phyloP scores from a whole-genome alignment of 805 yeast genomes.

The Metschnikowia dekortorum region DNA sequence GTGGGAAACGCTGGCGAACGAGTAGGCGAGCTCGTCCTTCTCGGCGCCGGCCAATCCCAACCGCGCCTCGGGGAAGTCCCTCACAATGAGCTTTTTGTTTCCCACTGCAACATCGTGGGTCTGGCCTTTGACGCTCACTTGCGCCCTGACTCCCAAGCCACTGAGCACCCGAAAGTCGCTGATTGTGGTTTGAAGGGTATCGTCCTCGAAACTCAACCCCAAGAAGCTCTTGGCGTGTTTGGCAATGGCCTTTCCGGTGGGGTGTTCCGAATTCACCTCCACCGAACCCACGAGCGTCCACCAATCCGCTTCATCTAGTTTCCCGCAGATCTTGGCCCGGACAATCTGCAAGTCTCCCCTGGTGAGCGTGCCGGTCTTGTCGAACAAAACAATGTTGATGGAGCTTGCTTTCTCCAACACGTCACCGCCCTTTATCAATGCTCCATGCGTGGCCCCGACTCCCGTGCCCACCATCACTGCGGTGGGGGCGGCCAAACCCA shows the following conservation, averaged over 20 bases:
- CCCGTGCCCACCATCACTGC: constrained; percentile 99
- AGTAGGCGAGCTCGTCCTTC: constrained; percentile 16
- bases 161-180: constrained; percentile 33
- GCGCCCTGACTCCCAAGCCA: constrained; percentile 46
- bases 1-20: constrained; percentile 45
- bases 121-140: constrained; percentile 16
- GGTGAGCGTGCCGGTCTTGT: constrained; percentile 95
- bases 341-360: constrained; percentile 64
- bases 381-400: constrained; percentile 70
- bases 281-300: constrained; percentile 56
- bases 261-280: constrained; percentile 80
- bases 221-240: constrained; percentile 27
- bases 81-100: constrained; percentile 38
- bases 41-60: constrained; percentile 7
- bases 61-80: constrained; percentile 14
- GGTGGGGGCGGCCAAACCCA: constrained; percentile 97
- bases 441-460: constrained; percentile 85
- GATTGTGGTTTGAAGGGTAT: constrained; percentile 25
- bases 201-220: constrained; percentile 29
- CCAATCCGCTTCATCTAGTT: constrained; percentile 23
- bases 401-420: constrained; percentile 69
- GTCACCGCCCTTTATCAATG: constrained; percentile 90
- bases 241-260: constrained; percentile 71
- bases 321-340: constrained; percentile 1
- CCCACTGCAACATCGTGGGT: constrained; percentile 41